A percentile compares a stretch with the other conserved stretches of the same genome.
phyloP scores from a whole-genome alignment of 1,139 yeast species.

The Meyerozyma carpophila region DNA sequence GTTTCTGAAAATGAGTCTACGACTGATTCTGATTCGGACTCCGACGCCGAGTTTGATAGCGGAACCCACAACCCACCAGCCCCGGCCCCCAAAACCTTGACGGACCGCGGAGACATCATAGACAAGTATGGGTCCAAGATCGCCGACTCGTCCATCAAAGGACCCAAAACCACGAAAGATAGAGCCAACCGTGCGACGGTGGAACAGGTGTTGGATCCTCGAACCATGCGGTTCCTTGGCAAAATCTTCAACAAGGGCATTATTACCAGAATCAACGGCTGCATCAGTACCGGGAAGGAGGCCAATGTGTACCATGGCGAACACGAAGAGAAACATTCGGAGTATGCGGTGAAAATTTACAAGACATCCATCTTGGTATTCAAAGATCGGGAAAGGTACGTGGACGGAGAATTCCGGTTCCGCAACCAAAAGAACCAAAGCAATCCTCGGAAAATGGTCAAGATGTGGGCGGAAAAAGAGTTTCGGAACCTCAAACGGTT shows the following conservation, averaged over 20 bases:
- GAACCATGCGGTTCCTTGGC: slow-evolving; percentile 79
- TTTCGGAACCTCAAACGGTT: slow-evolving; percentile 86
- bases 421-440: slow-evolving; percentile 78
- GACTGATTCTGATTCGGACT: slow-evolving; percentile 3
- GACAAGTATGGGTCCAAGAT: slow-evolving; percentile 60
- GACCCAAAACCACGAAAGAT: slow-evolving; percentile 60
- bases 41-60: slow-evolving; percentile 5
- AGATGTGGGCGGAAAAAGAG: slow-evolving; percentile 98
- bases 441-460: slow-evolving; percentile 96
- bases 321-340: slow-evolving; percentile 53
- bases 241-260: slow-evolving; percentile 80
- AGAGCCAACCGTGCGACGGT: slow-evolving; percentile 94
- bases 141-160: slow-evolving; percentile 55
- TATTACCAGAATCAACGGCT: slow-evolving; percentile 83
- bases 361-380: slow-evolving; percentile 94
- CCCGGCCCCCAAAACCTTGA: slow-evolving; percentile 16
- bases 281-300: slow-evolving; percentile 95
- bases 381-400: slow-evolving; percentile 93
- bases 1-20: neutral
- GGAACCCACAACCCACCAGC: slow-evolving; percentile 4
- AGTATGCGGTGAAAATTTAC: slow-evolving; percentile 87
- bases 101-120: slow-evolving; percentile 55
- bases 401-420: slow-evolving; percentile 92
- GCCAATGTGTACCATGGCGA: slow-evolving; percentile 96
- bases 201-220: slow-evolving; percentile 92